Base-by-base conservation (phyloP, 805 yeast species). In the Ogataea trehaloabstinens region DNA sequence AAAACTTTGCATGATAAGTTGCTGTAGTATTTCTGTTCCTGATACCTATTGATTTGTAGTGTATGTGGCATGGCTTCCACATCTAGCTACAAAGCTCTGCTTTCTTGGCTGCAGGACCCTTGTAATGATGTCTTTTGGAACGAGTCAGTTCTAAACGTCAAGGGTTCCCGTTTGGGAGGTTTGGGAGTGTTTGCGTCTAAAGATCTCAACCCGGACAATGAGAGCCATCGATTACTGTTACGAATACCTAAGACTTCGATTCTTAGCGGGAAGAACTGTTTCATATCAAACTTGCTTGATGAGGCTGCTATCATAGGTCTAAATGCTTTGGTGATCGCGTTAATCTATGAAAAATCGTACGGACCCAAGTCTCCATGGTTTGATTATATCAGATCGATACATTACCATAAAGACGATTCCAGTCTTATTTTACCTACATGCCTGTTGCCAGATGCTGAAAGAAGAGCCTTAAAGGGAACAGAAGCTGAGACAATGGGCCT, bases 331-430 rank as follows among this genome's bases (percentile, higher is more conserved):
- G 76, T 83, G 5, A 47, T 86, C 6, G 77, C 90, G 0, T 84
- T 80, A 42, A 66, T 89, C 19, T 88, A 85, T 53, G 98, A 91
- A 56, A 60, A 69, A 38, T 63, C 76, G 3, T 63, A 72, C 32
- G 77, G 76, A 2, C 64, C 68, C n/a, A 49, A 58, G 4, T 83
- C 95, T n/a, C 96, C 95, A 4, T 91, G 97, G 97, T 68, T 43
- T 43, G 68, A 65, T 3, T 91, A 83, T 56, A 65, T 90, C 31
- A 60, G 67, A 19, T 68, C 83, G 15, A 73, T 87, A 19, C 64
- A 68, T 39, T 53, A 64, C 6, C 51, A 56, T 3, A 53, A 61
- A 3, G 47, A 59, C 4, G 58, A 58, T 5, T 48, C 57, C 10
- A 7, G 11, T 1, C 48, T 69, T 11, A 60, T 66, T 6, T 40